Conservation (phyloP, 2,329 filamentous ascomycete genomes). For the Falciphora oryzae region DNA sequence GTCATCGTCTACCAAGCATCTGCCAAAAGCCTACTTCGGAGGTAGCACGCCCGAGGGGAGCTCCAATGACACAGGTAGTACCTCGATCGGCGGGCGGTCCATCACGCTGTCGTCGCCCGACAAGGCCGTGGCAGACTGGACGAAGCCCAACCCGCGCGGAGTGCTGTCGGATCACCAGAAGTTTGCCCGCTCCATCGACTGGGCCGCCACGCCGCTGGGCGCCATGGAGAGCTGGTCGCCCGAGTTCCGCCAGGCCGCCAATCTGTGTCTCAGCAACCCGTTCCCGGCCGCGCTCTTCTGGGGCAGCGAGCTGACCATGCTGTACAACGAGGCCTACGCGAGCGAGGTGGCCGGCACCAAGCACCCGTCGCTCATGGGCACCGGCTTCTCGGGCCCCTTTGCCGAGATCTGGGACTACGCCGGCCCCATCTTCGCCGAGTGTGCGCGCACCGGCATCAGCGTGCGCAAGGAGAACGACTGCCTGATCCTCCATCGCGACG, state of each 20-base stretch:
- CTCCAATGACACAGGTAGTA: conserved; percentile 23
- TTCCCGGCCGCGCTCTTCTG: conserved; percentile 52
- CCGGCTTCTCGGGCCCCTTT: conserved; percentile 51
- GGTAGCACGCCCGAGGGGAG: conserved; percentile 16
- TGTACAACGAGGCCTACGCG: conserved; percentile 59
- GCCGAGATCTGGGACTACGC: conserved; percentile 37
- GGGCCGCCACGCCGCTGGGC: conserved; percentile 37
- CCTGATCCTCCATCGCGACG: conserved; percentile 26
- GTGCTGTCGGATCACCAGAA: conserved; percentile 24
- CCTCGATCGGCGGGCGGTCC: conserved; percentile 18
- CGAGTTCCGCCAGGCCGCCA: conserved; percentile 36
- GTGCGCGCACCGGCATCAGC: conserved; percentile 27
- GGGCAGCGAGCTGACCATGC: conserved; percentile 54
- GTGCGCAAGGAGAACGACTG: conserved; percentile 29
- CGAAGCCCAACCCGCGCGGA: conserved; percentile 22
- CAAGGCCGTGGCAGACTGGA: conserved; percentile 31
- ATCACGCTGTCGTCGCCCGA: conserved; percentile 26
- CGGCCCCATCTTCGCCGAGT: conserved; percentile 28
- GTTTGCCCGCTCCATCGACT: conserved; percentile 31
- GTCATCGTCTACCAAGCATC: conserved; percentile 8
- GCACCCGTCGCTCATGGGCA: conserved; percentile 55
- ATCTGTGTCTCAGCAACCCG: conserved; percentile 31
- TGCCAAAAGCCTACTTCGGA: too few species aligned
- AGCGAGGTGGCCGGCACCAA: conserved; percentile 54
- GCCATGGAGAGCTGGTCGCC: conserved; percentile 37